These are phyloP conservation scores for Begonia fuchsioides DNA, from an alignment of 306 rosid species.

Conservation along the genomic window DNA sequence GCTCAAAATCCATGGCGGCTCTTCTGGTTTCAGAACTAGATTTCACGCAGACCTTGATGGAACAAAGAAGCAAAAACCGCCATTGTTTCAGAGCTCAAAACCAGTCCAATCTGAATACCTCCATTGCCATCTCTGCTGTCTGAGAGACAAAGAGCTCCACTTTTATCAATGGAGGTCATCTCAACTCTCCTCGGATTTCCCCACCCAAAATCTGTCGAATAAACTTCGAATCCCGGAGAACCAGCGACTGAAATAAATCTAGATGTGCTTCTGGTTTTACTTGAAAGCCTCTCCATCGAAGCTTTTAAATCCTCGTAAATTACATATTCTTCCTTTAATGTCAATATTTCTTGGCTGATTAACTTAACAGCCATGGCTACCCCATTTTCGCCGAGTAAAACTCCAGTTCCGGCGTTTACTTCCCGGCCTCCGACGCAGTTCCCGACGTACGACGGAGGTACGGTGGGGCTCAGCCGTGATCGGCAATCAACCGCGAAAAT, in stretches of 20 bases:
- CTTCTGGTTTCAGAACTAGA: too few relatives aligned
- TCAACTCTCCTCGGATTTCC: constrained; percentile 24
- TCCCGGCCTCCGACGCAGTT: constrained; percentile 5
- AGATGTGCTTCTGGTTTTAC: not conserved
- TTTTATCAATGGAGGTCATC: not conserved
- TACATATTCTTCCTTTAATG: constrained; percentile 5
- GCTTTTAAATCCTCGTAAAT: constrained; percentile 5
- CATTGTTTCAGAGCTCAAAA: constrained; percentile 5
- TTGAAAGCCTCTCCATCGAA: not conserved
- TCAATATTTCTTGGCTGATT: constrained; percentile 8
- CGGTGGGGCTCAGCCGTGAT: constrained; percentile 5
- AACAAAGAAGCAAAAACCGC: constrained; percentile 11
- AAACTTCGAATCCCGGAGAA: constrained; percentile 18
- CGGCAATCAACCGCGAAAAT: constrained; percentile 7
- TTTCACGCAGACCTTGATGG: constrained; percentile 9
- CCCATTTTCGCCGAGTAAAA: constrained; percentile 15
- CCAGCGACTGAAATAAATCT: constrained; percentile 2
- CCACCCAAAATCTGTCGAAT: constrained; percentile 30
- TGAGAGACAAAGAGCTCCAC: not conserved
- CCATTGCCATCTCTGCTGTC: constrained; percentile 14
- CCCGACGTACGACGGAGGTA: constrained; percentile 13
- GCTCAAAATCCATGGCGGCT: too few relatives aligned
- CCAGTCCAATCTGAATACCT: constrained; percentile 16
- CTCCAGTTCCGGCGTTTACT: constrained; percentile 1
- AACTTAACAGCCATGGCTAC: constrained; percentile 8